Evolutionary conservation across 2,329 filamentous ascomycete genomes (phyloP), one percentile per base, ranked within the genome.

Genomic region (Geosmithia putterillii): DNA sequence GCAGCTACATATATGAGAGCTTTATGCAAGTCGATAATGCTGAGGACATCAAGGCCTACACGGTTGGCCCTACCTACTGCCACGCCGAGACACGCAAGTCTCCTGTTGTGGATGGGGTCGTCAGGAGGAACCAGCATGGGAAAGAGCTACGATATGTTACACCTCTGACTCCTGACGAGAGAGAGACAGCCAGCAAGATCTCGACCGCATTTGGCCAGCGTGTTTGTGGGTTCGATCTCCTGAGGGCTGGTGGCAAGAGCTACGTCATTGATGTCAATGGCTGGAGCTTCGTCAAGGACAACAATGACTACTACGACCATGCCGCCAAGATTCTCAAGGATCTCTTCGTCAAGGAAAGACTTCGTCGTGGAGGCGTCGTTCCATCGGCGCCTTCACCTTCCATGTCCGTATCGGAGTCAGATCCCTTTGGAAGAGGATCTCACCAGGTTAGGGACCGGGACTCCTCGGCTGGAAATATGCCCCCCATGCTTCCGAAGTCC

Each of bases 221-320:
- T 44, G 89, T 98, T 3, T 98, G 92, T 57, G 92, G 92, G 0
- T 98, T 98, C 55, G 92, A 98, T 59, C 72, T 98, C 47, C 70
- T 98, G 45, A 81, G 94, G 22, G 87, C 89, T 12, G 81, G 79
- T 41, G 86, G 88, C 15, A 86, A 86, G 60, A 96, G 90, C 59
- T 98, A 87, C 63, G 92, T 98, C 41, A 98, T 98, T 51, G 92
- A 98, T 55, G 92, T 98, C 53, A 98, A 98, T 60, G 92, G 92
- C 12, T 98, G 94, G 94, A 96, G 90, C 57, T 98, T 98, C 55
- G 92, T 98, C 60, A 98, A 98, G 61, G 94, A 98, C 60, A 98
- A 98, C 54, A 90, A 95, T 48, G 89, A 94, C 47, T 98, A 98
- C 62, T 98, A 98, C 59, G 86, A 96, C 55, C 86, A 87, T 55